Conservation (phyloP, 2,329 filamentous ascomycete species). For the Mycosphaerella sp. region DNA sequence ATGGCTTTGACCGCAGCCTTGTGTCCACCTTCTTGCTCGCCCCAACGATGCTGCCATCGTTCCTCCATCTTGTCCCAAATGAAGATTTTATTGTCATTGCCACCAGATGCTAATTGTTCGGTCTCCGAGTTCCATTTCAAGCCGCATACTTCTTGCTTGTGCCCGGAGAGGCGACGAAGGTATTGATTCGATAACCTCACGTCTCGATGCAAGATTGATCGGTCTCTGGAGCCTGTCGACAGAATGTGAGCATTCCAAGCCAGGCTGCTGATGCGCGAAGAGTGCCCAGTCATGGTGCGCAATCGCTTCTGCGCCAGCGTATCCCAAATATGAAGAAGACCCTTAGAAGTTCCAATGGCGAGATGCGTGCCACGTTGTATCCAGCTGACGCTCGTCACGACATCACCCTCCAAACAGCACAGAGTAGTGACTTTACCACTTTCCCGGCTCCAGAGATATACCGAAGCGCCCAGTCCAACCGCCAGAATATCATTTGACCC, state of each 20-base stretch:
- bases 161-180: conserved; percentile 77
- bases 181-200: conserved; percentile 89
- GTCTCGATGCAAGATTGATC: conserved; percentile 90
- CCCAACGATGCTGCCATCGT: conserved; percentile 86
- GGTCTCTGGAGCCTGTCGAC: conserved; percentile 88
- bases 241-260: conserved; percentile 99
- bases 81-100: conserved; percentile 98
- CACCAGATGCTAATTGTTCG: conserved; percentile 86
- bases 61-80: conserved; percentile 97
- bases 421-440: conserved; percentile 88
- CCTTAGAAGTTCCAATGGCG: conserved; percentile 89
- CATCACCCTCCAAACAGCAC: conserved; percentile 86
- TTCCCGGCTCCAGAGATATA: conserved; percentile 98
- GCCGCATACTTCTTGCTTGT: conserved; percentile 97
- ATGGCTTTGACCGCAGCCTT: conserved; percentile 96
- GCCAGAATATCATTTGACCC: conserved; percentile 90
- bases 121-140: conserved; percentile 97
- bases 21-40: conserved; percentile 91
- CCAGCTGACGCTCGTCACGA: conserved; percentile 95
- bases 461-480: conserved; percentile 83
- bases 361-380: conserved; percentile 93
- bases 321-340: conserved; percentile 96
- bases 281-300: conserved; percentile 95
- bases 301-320: conserved; percentile 77
- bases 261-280: conserved; percentile 82